Base-by-base conservation (phyloP, 108 stramenopile species). In the Pseudonitzschia pungens region DNA sequence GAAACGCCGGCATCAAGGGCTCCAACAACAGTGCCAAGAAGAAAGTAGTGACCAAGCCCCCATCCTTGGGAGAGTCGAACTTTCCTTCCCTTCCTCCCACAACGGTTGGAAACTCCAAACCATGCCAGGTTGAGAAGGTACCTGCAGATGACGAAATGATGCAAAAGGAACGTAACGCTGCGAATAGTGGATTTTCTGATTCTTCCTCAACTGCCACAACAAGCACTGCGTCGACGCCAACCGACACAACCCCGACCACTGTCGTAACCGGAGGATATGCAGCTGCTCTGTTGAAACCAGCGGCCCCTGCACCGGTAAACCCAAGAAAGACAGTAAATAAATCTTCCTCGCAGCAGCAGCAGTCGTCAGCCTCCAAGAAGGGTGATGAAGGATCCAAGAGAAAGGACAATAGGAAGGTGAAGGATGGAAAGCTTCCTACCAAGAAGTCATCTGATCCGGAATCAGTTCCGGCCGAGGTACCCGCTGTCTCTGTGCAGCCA, bases 151-250 rank as follows among this genome's bases (percentile, higher is more conserved):
- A 70, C 36, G 69, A 69, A 7, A 76, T 77, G 42, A 42, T 72
- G 11, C 18, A 15, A 12, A 44, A 65, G 41, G 40, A 31, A 42
- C 45, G 53, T 2, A 65, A 60, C 42, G 26, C 29, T n/a, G n/a
- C n/a, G n/a, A n/a, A n/a, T 4, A 36, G 51, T 33, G 45, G 42
- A 18, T 64, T 66, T 27, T 82, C 81, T 6, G 81, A 82, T 56
- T 73, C 73, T 4, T 68, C 70, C 16, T 82, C 81, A 24, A 82
- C 81, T 31, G 81, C 81, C 20, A 82, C 81, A 12, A 60, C 59
- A 15, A 82, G 64, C 16, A 68, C 76, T 1, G 72, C 81, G 36
- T 72, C 75, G 16, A 71, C 81, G 24, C 31, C 69, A 2, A 70
- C 80, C 11, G 60, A 70, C 40, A 21, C 43, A 18, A 32, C 59